phyloP scores from a whole-genome alignment of 345 rosid species.

The Sisymbrium altissimum region DNA sequence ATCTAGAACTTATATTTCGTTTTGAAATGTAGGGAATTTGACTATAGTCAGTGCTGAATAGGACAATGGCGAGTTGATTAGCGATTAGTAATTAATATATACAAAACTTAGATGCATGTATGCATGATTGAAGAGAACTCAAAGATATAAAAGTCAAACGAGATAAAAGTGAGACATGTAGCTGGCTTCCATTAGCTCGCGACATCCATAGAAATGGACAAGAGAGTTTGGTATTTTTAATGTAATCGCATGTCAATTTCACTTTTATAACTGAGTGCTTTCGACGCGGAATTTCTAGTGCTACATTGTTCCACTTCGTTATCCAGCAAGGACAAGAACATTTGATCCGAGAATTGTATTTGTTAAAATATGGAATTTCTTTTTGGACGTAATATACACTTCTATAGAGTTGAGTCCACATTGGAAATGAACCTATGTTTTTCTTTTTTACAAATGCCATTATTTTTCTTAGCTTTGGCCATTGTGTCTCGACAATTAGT shows the following conservation, averaged over 20 bases:
- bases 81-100: neutral
- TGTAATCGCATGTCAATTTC: conserved; percentile 21
- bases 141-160: conserved; percentile 22
- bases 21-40: neutral
- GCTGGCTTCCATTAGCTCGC: conserved; percentile 31
- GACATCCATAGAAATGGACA: conserved; percentile 10
- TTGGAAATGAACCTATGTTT: neutral
- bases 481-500: neutral
- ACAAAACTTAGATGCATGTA: conserved; percentile 7
- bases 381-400: neutral
- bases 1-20: conserved; percentile 4
- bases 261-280: conserved; percentile 21
- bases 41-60: neutral
- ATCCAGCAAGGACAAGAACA: conserved; percentile 22
- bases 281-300: conserved; percentile 27
- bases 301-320: conserved; percentile 28
- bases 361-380: neutral
- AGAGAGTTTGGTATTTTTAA: conserved; percentile 27
- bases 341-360: neutral
- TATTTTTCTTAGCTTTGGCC: neutral
- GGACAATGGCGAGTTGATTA: conserved; percentile 10
- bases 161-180: conserved; percentile 19
- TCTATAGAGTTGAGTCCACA: neutral
- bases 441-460: neutral
- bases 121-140: neutral